These are phyloP conservation scores for Neurospora sp. DNA, from an alignment of 495 filamentous ascomycete species.

Conservation along the genomic window DNA sequence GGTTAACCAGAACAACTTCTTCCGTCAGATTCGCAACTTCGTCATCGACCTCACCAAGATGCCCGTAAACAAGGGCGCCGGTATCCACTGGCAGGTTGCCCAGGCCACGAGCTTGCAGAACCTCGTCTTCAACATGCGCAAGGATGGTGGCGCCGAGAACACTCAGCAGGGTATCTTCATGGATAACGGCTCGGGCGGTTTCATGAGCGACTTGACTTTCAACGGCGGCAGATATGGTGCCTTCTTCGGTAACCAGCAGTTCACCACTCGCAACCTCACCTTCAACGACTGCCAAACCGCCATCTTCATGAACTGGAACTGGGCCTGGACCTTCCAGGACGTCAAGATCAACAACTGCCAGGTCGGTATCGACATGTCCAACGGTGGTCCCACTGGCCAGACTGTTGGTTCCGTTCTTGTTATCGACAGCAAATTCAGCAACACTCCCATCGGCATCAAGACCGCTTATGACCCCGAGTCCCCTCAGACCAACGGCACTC, in stretches of 20 bases:
- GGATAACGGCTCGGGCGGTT: conserved; percentile 89
- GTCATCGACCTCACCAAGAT: conserved; percentile 72
- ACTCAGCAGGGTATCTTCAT: conserved; percentile 89
- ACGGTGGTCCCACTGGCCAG: conserved; percentile 45
- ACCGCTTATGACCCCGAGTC: conserved; percentile 59
- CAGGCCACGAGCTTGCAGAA: conserved; percentile 92
- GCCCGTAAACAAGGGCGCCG: conserved; percentile 53
- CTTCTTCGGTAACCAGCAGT: conserved; percentile 91
- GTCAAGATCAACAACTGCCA: conserved; percentile 71
- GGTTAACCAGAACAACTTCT: conserved; percentile 98
- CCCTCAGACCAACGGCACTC: conserved; percentile 59
- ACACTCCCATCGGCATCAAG: conserved; percentile 61
- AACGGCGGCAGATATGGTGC: conserved; percentile 78
- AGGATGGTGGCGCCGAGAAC: conserved; percentile 56
- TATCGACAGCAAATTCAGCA: conserved; percentile 66
- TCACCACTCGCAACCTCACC: conserved; percentile 80
- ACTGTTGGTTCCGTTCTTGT: conserved; percentile 73
- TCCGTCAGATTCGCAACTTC: conserved; percentile 91
- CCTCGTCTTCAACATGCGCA: conserved; percentile 79
- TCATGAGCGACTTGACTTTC: conserved; percentile 79
- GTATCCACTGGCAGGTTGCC: conserved; percentile 97
- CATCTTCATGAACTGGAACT: conserved; percentile 91
- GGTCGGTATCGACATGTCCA: conserved; percentile 74
- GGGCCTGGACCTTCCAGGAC: conserved; percentile 82
- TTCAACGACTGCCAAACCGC: conserved; percentile 87